Conservation (phyloP, 2,329 filamentous ascomycete species). For the Calycina herbarum region DNA sequence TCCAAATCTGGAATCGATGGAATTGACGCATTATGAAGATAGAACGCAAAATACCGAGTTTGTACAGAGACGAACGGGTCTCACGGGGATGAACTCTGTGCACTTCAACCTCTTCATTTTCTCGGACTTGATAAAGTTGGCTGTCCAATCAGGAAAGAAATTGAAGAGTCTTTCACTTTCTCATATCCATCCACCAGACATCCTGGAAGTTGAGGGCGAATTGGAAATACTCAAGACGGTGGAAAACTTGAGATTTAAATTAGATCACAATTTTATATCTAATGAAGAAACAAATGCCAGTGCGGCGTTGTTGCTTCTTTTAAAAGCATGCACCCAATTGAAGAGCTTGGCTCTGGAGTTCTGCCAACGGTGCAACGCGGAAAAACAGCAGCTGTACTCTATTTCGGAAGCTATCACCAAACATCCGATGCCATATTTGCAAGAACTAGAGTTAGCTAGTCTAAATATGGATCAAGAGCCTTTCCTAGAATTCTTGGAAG, state of each 20-base stretch:
- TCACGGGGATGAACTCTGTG: neutral
- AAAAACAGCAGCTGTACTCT: neutral
- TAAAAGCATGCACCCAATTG: neutral
- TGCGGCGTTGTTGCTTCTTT: neutral
- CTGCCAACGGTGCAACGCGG: neutral
- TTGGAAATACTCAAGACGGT: neutral
- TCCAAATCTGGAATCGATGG: neutral
- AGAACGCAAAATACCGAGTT: neutral
- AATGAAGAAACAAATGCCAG: neutral
- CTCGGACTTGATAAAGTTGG: neutral
- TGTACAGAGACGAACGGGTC: conserved; percentile 2
- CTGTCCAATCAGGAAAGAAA: neutral
- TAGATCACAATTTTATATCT: neutral
- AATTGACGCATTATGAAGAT: neutral
- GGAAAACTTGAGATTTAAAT: neutral
- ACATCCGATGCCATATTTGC: neutral
- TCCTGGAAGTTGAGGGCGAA: neutral
- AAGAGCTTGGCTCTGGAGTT: neutral
- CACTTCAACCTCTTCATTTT: neutral
- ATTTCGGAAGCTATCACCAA: neutral
- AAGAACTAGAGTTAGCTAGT: neutral
- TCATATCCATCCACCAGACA: neutral
- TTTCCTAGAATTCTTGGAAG: neutral
- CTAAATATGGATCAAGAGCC: neutral
- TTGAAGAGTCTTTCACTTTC: neutral